phyloP scores from a whole-genome alignment of 495 filamentous ascomycete genomes.

The Elaphomyces granulatus region DNA sequence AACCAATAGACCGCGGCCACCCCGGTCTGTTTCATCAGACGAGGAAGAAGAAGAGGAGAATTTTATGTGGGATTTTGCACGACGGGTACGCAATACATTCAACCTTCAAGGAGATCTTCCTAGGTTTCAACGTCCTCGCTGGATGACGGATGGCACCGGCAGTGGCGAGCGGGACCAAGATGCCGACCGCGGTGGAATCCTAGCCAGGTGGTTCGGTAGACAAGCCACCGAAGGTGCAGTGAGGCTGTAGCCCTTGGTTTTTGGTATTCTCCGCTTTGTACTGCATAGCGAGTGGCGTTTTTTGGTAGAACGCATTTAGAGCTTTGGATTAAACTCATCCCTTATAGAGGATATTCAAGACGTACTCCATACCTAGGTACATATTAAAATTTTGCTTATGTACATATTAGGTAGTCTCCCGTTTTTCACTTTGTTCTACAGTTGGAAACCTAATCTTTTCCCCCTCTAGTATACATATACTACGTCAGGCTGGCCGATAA shows the following conservation, averaged over 20 bases:
- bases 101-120: conserved; percentile 60
- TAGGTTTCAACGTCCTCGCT: conserved; percentile 61
- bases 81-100: conserved; percentile 80
- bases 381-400: too few relatives aligned
- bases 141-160: conserved; percentile 45
- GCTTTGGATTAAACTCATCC: too few relatives aligned
- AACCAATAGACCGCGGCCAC: conserved; percentile 14
- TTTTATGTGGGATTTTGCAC: conserved; percentile 69
- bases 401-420: too few relatives aligned
- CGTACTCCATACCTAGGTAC: too few relatives aligned
- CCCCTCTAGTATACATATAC: too few relatives aligned
- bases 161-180: conserved; percentile 21
- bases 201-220: conserved; percentile 42
- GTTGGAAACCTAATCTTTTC: too few relatives aligned
- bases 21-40: conserved; percentile 19
- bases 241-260: conserved; percentile 17
- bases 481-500: too few relatives aligned
- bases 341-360: too few relatives aligned
- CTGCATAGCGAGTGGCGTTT: too few relatives aligned
- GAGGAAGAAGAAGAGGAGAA: conserved; percentile 57
- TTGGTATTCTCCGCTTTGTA: conserved; percentile 5
- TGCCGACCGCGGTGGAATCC: conserved; percentile 14
- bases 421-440: too few relatives aligned
- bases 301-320: too few relatives aligned
- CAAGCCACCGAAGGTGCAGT: conserved; percentile 36